Base-by-base conservation (phyloP, 768 basidiomycete species). In the Pleurotus cornucopiae region DNA sequence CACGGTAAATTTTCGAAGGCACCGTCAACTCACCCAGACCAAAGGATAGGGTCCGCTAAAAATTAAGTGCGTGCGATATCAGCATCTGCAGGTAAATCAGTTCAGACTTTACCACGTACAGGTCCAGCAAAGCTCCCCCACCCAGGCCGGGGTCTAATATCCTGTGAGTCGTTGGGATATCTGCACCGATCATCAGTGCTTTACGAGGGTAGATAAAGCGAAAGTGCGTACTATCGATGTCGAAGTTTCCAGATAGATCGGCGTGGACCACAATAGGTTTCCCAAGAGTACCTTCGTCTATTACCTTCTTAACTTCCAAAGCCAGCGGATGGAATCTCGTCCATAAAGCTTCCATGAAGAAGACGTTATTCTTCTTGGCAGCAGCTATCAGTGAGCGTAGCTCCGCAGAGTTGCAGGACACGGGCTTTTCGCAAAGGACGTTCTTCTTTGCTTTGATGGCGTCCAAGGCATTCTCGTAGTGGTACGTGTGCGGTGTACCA, bases 341-440 rank as follows among this genome's bases (percentile, higher is more conserved):
- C 90, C 91, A 93, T 70, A 93, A 76, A 0, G 89, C 91, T 71
- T 95, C 94, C 92, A 95, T 94, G 63, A 95, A 82, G 76, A 95
- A 95, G 1, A 93, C 78, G 14, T 84, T 81, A 62, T 86, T 74
- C 66, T 90, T 82, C 67, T 88, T 88, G 2, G 94, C 91, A 16
- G 90, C 78, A 7, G 72, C 72, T 16, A 93, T 73, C 20, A 96
- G 78, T 46, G 85, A 81, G n/a, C 82, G 79, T 18, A 92, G 75
- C 65, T 95, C 91, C 2, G 85, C 80, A 4, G 79, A 74, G 64
- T 92, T 94, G 59, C 76, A 80, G 1, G 93, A 94, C 51, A 89
- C 86, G 0, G 91, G 90, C 58, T 96, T 95, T 70, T 96, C 93
- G 69, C 90, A 90, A 21, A 95, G 82, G 41, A 95, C 85, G 67